Percentiles rank a stretch among this genome's conserved stretches.
Evolutionary conservation across 1,284 basidiomycete species (phyloP).

Genomic region (Ustilago xerochloae): DNA sequence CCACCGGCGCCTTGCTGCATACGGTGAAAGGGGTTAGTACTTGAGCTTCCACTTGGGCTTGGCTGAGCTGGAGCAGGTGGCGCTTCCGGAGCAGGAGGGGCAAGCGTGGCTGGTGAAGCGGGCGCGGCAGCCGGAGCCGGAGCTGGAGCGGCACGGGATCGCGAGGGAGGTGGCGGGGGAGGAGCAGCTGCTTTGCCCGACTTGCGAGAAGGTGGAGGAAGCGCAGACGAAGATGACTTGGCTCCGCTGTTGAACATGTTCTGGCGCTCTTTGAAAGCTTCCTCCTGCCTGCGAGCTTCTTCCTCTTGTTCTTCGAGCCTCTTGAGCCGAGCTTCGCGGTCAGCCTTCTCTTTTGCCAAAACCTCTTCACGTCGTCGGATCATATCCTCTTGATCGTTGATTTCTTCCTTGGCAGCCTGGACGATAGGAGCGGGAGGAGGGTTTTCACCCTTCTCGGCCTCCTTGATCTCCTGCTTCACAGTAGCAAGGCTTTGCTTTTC

Average conservation of each 20-base stretch:
- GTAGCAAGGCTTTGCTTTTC: conserved; percentile 50
- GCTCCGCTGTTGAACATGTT: conserved; percentile 44
- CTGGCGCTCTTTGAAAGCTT: conserved; percentile 61
- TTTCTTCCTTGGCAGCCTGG: conserved; percentile 59
- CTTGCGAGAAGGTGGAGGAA: conserved; percentile 57
- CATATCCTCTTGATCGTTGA: conserved; percentile 58
- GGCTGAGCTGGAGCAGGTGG: conserved; percentile 33
- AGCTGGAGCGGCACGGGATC: conserved; percentile 41
- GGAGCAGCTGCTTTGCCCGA: conserved; percentile 37
- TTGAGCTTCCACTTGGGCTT: conserved; percentile 34
- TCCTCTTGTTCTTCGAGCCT: conserved; percentile 63
- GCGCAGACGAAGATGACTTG: conserved; percentile 36
- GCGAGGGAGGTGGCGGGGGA: conserved; percentile 46
- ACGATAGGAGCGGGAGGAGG: conserved; percentile 51
- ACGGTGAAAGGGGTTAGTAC: conserved; percentile 62
- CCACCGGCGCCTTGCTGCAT: conserved; percentile 52
- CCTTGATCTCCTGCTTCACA: conserved; percentile 56
- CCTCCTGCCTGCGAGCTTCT: conserved; percentile 58
- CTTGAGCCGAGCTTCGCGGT: conserved; percentile 56
- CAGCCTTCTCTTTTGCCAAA: conserved; percentile 61
- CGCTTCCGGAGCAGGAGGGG: conserved; percentile 16
- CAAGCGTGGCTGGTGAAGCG: conserved; percentile 36
- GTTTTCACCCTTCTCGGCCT: conserved; percentile 41
- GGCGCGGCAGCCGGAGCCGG: conserved; percentile 41
- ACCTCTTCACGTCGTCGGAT: conserved; percentile 61